Evolutionary conservation across 495 filamentous ascomycete species (phyloP), one percentile per base, ranked within the genome.

Genomic region (Penicillium silybi): DNA sequence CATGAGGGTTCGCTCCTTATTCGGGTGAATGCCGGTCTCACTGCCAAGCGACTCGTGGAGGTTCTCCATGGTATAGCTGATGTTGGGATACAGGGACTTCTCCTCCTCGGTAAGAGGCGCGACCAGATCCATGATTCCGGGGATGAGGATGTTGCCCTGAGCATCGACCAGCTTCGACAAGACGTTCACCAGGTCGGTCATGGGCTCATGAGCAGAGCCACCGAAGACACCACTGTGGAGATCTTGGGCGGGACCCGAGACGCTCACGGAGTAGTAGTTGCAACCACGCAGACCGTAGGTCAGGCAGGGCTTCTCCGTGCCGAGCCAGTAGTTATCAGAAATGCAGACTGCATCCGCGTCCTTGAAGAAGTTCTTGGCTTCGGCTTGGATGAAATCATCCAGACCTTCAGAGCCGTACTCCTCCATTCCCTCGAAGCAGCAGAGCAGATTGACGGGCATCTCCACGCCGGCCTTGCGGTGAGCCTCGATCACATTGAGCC

Each of bases 351-450:
- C 95, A 54, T 99, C 95, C 5, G 90, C 84, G 57, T 96, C 92
- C 57, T 87, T 88, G 74, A 99, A 99, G 78, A 82, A 97, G 48
- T 85, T 83, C 74, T 92, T 89, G 57, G 82, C 86, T 73, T 99
- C 95, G 16, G 79, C 84, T 54, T 86, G 77, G 69, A 99, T 96
- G 54, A 97, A 87, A 39, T 96, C 92, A 54, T 99, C 92, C 37
- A 99, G 80, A 35, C 95, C 95, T 62, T 97, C 95, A 0, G 90
- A 96, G 37, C 95, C 95, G 68, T 96, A 95, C 74, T 99, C 95
- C 74, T 99, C 93, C 95, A 99, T 99, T 38, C 95, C 95, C 73
- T 99, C 95, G 63, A 99, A 99, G 78, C 95, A 99, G 90, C 96
- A 97, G 26, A 99, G 82, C 50, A 99, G 80, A 77, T 99, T 99